Evolutionary conservation across 2,329 filamentous ascomycete genomes (phyloP).

Genomic region (Colletotrichum sp.): DNA sequence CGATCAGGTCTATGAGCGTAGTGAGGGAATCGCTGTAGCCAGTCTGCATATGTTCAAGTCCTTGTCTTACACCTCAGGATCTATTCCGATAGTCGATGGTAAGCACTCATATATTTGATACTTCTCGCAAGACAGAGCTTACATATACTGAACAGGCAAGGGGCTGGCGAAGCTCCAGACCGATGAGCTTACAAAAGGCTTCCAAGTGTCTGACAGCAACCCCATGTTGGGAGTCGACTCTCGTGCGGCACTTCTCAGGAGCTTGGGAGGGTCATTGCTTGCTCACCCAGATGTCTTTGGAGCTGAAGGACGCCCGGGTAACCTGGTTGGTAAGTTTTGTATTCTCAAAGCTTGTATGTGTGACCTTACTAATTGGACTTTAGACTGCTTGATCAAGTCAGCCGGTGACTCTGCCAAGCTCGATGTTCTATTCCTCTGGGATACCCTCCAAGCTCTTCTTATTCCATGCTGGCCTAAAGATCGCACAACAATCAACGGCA

Average conservation of each 20-base stretch:
- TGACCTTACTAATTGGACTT: not conserved
- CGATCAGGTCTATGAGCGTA: conserved; percentile 40
- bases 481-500: conserved; percentile 52
- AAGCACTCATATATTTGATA: not conserved
- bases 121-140: not conserved
- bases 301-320: conserved; percentile 45
- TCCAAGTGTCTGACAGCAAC: conserved; percentile 49
- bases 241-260: conserved; percentile 44
- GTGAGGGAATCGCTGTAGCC: conserved; percentile 58
- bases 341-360: not conserved
- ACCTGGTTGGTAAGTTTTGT: conserved; percentile 47
- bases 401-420: conserved; percentile 30
- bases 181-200: conserved; percentile 37
- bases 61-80: conserved; percentile 38
- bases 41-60: conserved; percentile 54
- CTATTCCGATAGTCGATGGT: conserved; percentile 39
- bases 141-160: conserved; percentile 24
- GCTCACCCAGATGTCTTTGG: conserved; percentile 45
- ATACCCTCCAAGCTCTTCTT: conserved; percentile 45
- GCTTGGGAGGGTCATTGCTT: conserved; percentile 46
- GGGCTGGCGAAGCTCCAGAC: conserved; percentile 39
- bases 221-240: conserved; percentile 50
- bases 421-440: conserved; percentile 47
- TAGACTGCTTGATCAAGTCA: conserved; percentile 45
- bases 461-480: conserved; percentile 55